Evolutionary conservation across 2,329 filamentous ascomycete genomes (phyloP).

Genomic region (Beauveria pseudobassiana): DNA sequence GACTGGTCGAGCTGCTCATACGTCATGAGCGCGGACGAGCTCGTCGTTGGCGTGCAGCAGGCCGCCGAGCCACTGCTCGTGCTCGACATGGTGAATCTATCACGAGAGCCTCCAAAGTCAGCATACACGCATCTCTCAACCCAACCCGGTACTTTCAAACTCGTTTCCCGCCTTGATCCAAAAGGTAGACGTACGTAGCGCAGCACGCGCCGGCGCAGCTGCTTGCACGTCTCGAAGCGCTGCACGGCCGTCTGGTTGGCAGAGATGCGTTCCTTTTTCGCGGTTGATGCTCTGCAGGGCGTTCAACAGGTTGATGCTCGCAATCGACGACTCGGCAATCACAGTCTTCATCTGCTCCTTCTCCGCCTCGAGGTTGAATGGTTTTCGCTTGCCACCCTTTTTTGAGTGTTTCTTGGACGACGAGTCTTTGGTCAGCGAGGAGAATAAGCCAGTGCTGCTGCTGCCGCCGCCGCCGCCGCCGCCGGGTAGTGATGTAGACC

Average conservation of each 20-base stretch:
- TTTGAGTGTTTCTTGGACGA: neutral
- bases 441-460: neutral
- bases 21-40: conserved; percentile 88
- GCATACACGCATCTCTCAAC: neutral
- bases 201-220: conserved; percentile 73
- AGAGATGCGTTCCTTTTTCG: conserved; percentile 77
- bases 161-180: neutral
- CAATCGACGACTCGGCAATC: conserved; percentile 85
- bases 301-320: conserved; percentile 85
- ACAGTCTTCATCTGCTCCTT: conserved; percentile 78
- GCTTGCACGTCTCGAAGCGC: conserved; percentile 81
- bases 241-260: conserved; percentile 69
- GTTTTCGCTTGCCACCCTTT: conserved; percentile 43
- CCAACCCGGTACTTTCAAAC: too few species aligned
- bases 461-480: neutral
- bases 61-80: conserved; percentile 84
- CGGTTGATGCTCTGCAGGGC: conserved; percentile 84
- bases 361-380: conserved; percentile 81
- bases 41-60: conserved; percentile 92
- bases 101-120: neutral
- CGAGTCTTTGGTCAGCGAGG: neutral
- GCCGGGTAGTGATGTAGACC: neutral
- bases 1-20: conserved; percentile 90
- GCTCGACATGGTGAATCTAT: conserved; percentile 81
- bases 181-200: conserved; percentile 55